These are phyloP conservation scores for Aspergillus spinulosporus DNA, from an alignment of 2,329 filamentous ascomycete genomes.

Conservation along the genomic window DNA sequence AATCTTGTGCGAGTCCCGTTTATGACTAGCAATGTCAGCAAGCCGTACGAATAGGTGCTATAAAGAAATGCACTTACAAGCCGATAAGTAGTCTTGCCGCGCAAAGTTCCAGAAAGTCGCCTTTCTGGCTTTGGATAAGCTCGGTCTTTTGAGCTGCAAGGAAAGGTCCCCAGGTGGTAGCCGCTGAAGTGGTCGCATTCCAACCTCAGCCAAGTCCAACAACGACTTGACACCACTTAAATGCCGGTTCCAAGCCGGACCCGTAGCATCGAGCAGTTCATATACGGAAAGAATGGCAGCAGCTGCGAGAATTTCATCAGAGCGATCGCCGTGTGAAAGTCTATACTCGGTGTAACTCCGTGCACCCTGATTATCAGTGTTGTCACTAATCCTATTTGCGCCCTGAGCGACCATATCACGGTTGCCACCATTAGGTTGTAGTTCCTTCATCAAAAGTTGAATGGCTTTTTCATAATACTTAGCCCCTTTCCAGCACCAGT, in stretches of 20 bases:
- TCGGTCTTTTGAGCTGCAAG: conserved; percentile 33
- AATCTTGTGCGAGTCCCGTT: conserved; percentile 62
- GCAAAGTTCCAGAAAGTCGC: conserved; percentile 69
- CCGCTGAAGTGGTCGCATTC: conserved; percentile 42
- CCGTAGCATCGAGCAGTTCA: conserved; percentile 66
- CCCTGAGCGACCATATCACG: conserved; percentile 40
- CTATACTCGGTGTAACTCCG: conserved; percentile 47
- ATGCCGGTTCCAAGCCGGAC: conserved; percentile 63
- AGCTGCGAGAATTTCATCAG: conserved; percentile 63
- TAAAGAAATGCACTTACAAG: conserved; percentile 48
- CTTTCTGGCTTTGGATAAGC: conserved; percentile 56
- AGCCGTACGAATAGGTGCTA: not conserved
- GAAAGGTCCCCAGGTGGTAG: conserved; percentile 45
- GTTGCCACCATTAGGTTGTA: conserved; percentile 40
- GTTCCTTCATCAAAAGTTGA: conserved; percentile 53
- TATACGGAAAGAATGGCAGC: conserved; percentile 68
- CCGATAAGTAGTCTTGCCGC: conserved; percentile 64
- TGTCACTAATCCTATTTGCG: conserved; percentile 33
- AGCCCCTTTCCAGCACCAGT: conserved; percentile 63
- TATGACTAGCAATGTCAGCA: conserved; percentile 40
- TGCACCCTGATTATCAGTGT: conserved; percentile 44
- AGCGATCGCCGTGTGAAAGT: conserved; percentile 41
- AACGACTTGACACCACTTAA: conserved; percentile 65
- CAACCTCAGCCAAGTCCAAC: conserved; percentile 50
- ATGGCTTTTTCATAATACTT: conserved; percentile 66